Conservation (phyloP, 768 basidiomycete species). For the Pilatotrama ljubarskyi region DNA sequence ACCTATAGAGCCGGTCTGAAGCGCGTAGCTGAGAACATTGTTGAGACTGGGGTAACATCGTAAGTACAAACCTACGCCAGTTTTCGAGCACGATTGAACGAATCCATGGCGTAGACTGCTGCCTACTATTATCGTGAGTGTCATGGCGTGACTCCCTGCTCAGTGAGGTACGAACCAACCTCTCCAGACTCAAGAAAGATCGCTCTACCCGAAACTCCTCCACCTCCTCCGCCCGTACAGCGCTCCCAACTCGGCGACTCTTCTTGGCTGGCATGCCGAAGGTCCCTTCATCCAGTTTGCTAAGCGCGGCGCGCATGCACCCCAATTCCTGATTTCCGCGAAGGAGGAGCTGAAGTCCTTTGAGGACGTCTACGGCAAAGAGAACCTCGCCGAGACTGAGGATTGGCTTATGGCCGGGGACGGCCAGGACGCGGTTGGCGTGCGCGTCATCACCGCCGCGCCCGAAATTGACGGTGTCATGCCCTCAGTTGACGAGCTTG, state of each 20-base stretch:
- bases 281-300: conserved; percentile 82
- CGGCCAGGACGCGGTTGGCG: conserved; percentile 44
- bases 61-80: conserved; percentile 41
- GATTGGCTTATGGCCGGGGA: conserved; percentile 63
- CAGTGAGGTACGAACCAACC: background rate
- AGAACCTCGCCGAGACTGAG: conserved; percentile 61
- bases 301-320: conserved; percentile 85
- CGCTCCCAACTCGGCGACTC: conserved; percentile 60
- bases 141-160: background rate
- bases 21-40: conserved; percentile 70
- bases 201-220: conserved; percentile 70
- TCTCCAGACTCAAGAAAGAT: conserved; percentile 72
- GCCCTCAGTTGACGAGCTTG: conserved; percentile 60
- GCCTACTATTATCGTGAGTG: conserved; percentile 55
- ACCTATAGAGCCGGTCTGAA: conserved; percentile 68
- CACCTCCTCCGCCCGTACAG: conserved; percentile 68
- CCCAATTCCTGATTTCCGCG: conserved; percentile 62
- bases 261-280: conserved; percentile 90
- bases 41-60: conserved; percentile 89
- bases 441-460: conserved; percentile 82
- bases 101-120: conserved; percentile 22
- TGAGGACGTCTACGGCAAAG: conserved; percentile 70
- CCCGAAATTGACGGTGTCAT: conserved; percentile 87
- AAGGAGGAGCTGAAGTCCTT: conserved; percentile 65
- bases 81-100: conserved; percentile 4